Base-by-base conservation (phyloP, 768 basidiomycete genomes). In the Macrolepiota dolichaula region DNA sequence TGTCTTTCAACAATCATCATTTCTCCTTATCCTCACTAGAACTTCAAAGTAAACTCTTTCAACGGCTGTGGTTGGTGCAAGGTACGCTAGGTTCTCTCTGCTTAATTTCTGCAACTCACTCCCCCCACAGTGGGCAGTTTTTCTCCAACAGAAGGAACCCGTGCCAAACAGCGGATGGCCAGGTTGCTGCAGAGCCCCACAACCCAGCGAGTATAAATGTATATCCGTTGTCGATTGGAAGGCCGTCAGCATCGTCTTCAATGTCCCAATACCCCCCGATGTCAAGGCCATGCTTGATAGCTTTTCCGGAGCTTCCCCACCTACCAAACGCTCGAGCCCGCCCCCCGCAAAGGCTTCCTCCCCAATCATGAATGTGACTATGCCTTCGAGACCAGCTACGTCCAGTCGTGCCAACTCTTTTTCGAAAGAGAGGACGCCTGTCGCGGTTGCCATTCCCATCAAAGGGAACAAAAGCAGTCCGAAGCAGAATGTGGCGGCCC, bases 51-150 rank as follows among this genome's bases (percentile, higher is more conserved):
- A 66, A 85, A 88, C 69, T 84, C 85, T 37, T 92, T 92, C 79
- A 91, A 89, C 67, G 90, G 91, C 52, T 94, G 92, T 71, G 92
- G 92, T 24, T 94, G 85, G 73, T 94, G 92, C 88, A 94, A 93
- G 86, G 92, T 92, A 62, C 46, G 73, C 71, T 50, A 50, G 32
- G 54, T 35, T 42, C 17, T 29, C 38, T 66, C 62, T 65, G 60
- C 64, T 58, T 68, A 65, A 62, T 11, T 51, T 59, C 51, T 65
- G 63, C 66, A 68, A 67, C 71, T 69, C 68, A 70, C 62, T 65
- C 54, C 44, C 25, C 50, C 49, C 62, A 54, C 74, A 92, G 91
- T 92, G 90, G 91, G 89, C 89, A 84, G 84, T 12, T 75, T 79
- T 25, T 70, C 82, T 36, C 75, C 80, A 17, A 68, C 82, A 61